Evolutionary conservation across 192 early-diverging fungal genomes (phyloP).

Genomic region (Allomyces javanicus): DNA sequence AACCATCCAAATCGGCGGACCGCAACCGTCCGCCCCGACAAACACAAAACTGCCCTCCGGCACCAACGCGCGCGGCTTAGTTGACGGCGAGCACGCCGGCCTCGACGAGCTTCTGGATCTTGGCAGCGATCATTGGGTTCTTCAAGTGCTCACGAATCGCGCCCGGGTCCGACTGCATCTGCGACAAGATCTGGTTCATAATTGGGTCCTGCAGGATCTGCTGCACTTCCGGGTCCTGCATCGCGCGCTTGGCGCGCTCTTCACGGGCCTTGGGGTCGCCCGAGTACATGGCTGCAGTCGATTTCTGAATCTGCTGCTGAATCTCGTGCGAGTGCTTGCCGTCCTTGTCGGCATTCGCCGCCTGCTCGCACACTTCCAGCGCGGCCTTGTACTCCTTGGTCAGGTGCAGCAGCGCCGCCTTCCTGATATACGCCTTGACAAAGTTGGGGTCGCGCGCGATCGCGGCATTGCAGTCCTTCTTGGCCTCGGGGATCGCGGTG

Average conservation of each 20-base stretch:
- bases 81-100: constrained; percentile 55
- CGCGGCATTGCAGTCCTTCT: constrained; percentile 85
- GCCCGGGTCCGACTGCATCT: constrained; percentile 88
- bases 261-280: constrained; percentile 45
- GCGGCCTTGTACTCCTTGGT: constrained; percentile 75
- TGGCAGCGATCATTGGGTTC: constrained; percentile 82
- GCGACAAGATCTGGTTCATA: constrained; percentile 90
- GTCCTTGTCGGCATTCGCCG: constrained; percentile 59
- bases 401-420: constrained; percentile 70
- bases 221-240: constrained; percentile 78
- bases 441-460: constrained; percentile 69
- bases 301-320: constrained; percentile 56
- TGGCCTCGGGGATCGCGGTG: constrained; percentile 77
- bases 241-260: constrained; percentile 64
- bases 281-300: constrained; percentile 50
- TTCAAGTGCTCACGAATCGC: constrained; percentile 89
- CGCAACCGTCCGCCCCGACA: too few species aligned
- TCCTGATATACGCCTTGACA: constrained; percentile 88
- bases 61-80: too few species aligned
- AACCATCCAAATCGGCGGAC: too few species aligned
- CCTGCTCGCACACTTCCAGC: constrained; percentile 60
- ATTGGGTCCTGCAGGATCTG: constrained; percentile 74
- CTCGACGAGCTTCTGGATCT: constrained; percentile 77
- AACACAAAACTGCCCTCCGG: too few species aligned
- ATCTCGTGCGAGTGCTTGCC: constrained; percentile 72